Evolutionary conservation across 371 early-diverging fungal species (phyloP).

Genomic region (Modicella reniformis): DNA sequence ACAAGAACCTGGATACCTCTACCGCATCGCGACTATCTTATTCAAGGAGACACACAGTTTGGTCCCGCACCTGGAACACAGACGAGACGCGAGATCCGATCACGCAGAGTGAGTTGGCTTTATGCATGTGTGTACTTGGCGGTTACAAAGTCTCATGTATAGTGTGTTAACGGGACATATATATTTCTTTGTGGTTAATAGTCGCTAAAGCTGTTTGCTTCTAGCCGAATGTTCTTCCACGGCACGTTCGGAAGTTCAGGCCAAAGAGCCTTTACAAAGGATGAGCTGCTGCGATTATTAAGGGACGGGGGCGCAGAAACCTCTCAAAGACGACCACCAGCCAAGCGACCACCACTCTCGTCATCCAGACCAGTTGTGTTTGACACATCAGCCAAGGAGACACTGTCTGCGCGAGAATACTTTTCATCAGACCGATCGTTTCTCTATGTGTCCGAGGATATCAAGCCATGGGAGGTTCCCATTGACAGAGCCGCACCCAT

Average conservation of each 20-base stretch:
- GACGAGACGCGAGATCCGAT: conserved; percentile 21
- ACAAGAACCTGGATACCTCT: conserved; percentile 23
- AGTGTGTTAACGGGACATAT: not conserved
- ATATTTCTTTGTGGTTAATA: not conserved
- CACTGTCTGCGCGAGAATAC: not conserved
- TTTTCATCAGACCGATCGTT: conserved; percentile 7
- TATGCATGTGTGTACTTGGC: not conserved
- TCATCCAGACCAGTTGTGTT: not conserved
- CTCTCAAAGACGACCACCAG: conserved; percentile 20
- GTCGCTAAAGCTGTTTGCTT: conserved; percentile 34
- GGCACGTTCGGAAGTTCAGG: conserved; percentile 26
- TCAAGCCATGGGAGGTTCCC: conserved; percentile 34
- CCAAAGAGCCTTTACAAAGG: conserved; percentile 29
- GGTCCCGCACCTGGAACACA: conserved; percentile 38
- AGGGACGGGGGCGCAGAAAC: conserved; percentile 35
- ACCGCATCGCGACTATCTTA: conserved; percentile 19
- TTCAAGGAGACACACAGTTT: conserved; percentile 41
- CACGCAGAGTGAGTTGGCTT: conserved; percentile 6
- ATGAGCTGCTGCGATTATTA: conserved; percentile 31
- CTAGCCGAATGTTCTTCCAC: conserved; percentile 44
- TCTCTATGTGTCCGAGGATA: conserved; percentile 38
- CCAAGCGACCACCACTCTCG: not conserved
- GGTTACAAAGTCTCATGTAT: not conserved
- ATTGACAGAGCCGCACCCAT: conserved; percentile 31
- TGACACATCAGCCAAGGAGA: not conserved